Evolutionary conservation across 495 filamentous ascomycete species (phyloP), one percentile per base, ranked within the genome.

Genomic region (Aspergillus egyptiacus): DNA sequence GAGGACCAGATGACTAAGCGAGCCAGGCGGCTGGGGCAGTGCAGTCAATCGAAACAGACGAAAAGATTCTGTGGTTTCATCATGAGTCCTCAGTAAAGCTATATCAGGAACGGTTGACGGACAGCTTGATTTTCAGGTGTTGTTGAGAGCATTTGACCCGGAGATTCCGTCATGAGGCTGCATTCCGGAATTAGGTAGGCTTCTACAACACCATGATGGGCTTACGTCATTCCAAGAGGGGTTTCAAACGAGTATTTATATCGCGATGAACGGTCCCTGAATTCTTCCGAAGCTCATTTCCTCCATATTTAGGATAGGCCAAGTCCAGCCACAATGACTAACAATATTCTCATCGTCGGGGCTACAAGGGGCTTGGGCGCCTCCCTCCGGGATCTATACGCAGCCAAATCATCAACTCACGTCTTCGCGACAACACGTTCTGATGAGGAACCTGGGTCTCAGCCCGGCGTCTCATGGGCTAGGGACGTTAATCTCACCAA

Each of bases 301-400:
- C 24, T 4, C 8, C 24, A 27, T 27, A 27, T 27, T 5, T 27
- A 27, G 8, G 11, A 36, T 25, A 27, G 36, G 27, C 22, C 19
- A 24, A 32, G 11, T 19, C 28, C 15, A 27, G 17, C 14, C 24
- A 56, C 31, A 10, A 71, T 71, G 68, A 55, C 34, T 43, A 60
- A 52, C 39, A 63, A 63, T 17, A 63, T 85, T 35, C 74, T 87
- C 14, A 76, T 89, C 24, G 60, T 89, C 35, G 84, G 85, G 25
- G 83, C 78, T 3, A 85, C 80, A 9, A 72, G 83, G 30, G 84
- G 83, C 15, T 69, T 89, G 0, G 85, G 85, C 1, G 76, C 78
- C 31, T 70, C 79, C 13, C 74, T 89, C 18, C 71, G 71, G 14
- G 73, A 74, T 25, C 61, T 74, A 50, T 89, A 87, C 60, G 72